phyloP scores from a whole-genome alignment of 345 rosid genomes.

The Anastatica hierochuntica region DNA sequence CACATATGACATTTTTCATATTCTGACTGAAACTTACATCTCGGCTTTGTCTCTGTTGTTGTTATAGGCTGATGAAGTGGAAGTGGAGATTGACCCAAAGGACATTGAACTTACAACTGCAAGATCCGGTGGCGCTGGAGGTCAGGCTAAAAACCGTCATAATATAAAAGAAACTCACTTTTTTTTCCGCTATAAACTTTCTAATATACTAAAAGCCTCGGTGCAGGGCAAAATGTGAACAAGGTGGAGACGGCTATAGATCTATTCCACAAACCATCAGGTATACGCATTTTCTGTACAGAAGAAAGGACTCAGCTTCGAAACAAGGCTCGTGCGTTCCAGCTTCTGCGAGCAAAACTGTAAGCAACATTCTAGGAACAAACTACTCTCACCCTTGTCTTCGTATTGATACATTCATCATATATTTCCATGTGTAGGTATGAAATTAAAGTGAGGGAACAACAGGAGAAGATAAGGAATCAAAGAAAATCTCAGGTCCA shows the following conservation, averaged over 20 bases:
- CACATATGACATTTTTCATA: too few relatives aligned
- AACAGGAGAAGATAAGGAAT: conserved; percentile 65
- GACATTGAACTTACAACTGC: conserved; percentile 93
- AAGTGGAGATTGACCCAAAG: conserved; percentile 87
- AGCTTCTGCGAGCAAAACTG: conserved; percentile 93
- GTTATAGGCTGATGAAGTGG: conserved; percentile 98
- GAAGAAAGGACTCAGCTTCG: conserved; percentile 88
- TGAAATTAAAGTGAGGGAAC: conserved; percentile 89
- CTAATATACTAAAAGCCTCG: conserved; percentile 9
- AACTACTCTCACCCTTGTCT: background rate
- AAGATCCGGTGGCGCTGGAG: conserved; percentile 98
- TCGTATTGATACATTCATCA: conserved; percentile 5
- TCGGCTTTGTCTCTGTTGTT: too few relatives aligned
- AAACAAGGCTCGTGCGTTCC: conserved; percentile 71
- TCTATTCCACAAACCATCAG: conserved; percentile 86
- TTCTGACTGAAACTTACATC: too few relatives aligned
- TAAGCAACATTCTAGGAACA: conserved; percentile 27
- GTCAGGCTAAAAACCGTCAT: conserved; percentile 28
- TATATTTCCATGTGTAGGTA: conserved; percentile 45
- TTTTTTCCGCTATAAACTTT: background rate
- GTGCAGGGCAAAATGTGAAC: conserved; percentile 93
- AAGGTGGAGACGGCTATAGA: conserved; percentile 97
- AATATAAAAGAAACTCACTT: background rate
- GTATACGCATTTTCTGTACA: conserved; percentile 92
- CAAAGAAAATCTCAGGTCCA: conserved; percentile 69